Percentiles rank a stretch among this genome's conserved stretches.
phyloP scores from a whole-genome alignment of 805 yeast genomes.

The Wickerhamiella slavikovae region DNA sequence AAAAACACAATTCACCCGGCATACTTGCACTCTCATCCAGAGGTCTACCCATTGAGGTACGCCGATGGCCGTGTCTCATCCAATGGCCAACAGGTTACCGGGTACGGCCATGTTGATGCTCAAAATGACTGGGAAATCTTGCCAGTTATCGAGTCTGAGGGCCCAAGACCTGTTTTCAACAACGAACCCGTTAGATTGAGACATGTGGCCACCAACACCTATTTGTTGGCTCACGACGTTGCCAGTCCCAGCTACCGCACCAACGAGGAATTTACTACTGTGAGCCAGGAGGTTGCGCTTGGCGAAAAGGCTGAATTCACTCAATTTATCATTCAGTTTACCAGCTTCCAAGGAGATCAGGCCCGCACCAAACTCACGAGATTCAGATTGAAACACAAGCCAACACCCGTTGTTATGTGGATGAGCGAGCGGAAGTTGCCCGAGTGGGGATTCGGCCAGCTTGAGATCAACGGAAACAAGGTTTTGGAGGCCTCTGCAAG shows the following conservation, averaged over 20 bases:
- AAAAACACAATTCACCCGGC: conserved; percentile 40
- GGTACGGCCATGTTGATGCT: conserved; percentile 71
- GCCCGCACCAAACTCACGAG: conserved; percentile 55
- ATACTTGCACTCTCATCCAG: conserved; percentile 73
- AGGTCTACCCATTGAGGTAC: conserved; percentile 73
- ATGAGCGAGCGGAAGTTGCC: conserved; percentile 71
- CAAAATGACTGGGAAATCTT: conserved; percentile 54
- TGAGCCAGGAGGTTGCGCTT: conserved; percentile 50
- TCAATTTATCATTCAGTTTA: conserved; percentile 38
- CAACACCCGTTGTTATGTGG: conserved; percentile 64
- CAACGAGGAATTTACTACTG: conserved; percentile 72
- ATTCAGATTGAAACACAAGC: conserved; percentile 50
- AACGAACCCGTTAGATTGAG: conserved; percentile 51
- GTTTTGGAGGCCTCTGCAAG: conserved; percentile 46
- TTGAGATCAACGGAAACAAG: conserved; percentile 90
- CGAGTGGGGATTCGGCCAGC: conserved; percentile 85
- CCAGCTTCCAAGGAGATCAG: conserved; percentile 17
- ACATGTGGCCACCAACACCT: conserved; percentile 51
- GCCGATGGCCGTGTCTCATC: conserved; percentile 94
- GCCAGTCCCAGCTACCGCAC: conserved; percentile 50
- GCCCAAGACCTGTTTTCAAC: conserved; percentile 22
- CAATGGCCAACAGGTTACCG: conserved; percentile 82
- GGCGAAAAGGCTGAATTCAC: conserved; percentile 65
- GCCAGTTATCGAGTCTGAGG: conserved; percentile 10
- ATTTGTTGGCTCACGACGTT: conserved; percentile 66